Conservation (phyloP, 345 rosid genomes). For the Alliaria petiolata region DNA sequence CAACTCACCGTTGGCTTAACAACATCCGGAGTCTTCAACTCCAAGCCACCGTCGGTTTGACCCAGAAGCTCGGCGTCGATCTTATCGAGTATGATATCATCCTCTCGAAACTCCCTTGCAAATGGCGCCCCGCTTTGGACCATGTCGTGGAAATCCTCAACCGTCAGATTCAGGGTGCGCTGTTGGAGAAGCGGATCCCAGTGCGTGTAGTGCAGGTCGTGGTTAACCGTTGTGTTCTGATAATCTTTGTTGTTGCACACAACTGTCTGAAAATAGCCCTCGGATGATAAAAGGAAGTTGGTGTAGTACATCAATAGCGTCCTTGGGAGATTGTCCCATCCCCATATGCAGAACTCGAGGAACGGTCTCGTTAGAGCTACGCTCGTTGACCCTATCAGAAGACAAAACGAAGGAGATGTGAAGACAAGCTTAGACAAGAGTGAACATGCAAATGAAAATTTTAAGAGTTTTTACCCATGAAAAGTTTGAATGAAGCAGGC, state of each 20-base stretch:
- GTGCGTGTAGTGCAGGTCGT: conserved; percentile 66
- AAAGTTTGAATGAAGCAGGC: conserved; percentile 89
- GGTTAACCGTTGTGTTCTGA: conserved; percentile 85
- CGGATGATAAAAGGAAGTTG: conserved; percentile 72
- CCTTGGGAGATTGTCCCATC: conserved; percentile 97
- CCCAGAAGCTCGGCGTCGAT: conserved; percentile 60
- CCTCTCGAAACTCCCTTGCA: conserved; percentile 64
- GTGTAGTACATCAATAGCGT: conserved; percentile 88
- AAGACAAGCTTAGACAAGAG: not conserved
- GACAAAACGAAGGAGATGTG: not conserved
- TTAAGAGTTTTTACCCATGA: conserved; percentile 52
- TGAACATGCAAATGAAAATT: not conserved
- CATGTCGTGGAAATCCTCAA: conserved; percentile 65
- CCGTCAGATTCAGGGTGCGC: conserved; percentile 47
- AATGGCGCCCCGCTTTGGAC: conserved; percentile 86
- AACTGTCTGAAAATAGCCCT: conserved; percentile 91
- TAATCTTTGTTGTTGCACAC: conserved; percentile 86
- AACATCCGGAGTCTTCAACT: conserved; percentile 43
- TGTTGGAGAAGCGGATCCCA: conserved; percentile 86
- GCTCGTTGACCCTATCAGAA: conserved; percentile 68
- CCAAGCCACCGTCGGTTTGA: conserved; percentile 34
- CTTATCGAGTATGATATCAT: conserved; percentile 54
- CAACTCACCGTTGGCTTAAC: conserved; percentile 58
- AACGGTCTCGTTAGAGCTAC: conserved; percentile 72
- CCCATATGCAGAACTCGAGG: conserved; percentile 88